Base-by-base conservation (phyloP, 305 asterid genomes). In the Vinca major region DNA sequence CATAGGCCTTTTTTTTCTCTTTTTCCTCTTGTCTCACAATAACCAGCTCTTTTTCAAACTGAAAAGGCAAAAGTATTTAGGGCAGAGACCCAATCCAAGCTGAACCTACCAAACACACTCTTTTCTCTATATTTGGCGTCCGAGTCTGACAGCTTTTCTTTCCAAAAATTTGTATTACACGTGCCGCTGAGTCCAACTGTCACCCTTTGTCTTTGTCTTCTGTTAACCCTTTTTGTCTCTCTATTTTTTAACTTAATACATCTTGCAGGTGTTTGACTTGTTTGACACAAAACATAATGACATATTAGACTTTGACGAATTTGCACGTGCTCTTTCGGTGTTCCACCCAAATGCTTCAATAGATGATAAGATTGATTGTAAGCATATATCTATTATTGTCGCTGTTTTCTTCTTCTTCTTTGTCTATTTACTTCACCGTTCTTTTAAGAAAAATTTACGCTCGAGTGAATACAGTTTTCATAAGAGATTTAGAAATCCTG, bases 321-420 rank as follows among this genome's bases (percentile, higher is more conserved):
- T 92, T 58, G 97, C 96, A 41, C 96, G 91, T 62, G 97, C 98
- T 26, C 96, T 92, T 74, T 92, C 98, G 33, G 95, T 92, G 53
- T 92, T 92, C 86, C 98, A 92, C 84, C 98, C 98, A 67, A 90
- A 90, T 78, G 98, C 98, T 68, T 96, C 97, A 52, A 81, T 90
- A 57, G 97, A 88, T 74, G 96, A 90, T 73, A 92, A 92, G 88
- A 92, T 92, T 72, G 97, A 90, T 36, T 89, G 97, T 91, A 73
- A 82, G 97, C 71, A 62, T 55, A 54, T 69, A 51, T 52, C 36
- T 71, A 66, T 39, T 11, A 14, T 45, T 39, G 65, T 71, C 73
- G 47, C 5, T 52, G 16, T 60, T 61, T 26, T 1, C 14, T 51
- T 26, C 17, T 49, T 45, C 50, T 26, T 43, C 17, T 9, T 8